Base-by-base conservation (phyloP, 2,329 filamentous ascomycete species). In the Raffaelea ambrosiae region DNA sequence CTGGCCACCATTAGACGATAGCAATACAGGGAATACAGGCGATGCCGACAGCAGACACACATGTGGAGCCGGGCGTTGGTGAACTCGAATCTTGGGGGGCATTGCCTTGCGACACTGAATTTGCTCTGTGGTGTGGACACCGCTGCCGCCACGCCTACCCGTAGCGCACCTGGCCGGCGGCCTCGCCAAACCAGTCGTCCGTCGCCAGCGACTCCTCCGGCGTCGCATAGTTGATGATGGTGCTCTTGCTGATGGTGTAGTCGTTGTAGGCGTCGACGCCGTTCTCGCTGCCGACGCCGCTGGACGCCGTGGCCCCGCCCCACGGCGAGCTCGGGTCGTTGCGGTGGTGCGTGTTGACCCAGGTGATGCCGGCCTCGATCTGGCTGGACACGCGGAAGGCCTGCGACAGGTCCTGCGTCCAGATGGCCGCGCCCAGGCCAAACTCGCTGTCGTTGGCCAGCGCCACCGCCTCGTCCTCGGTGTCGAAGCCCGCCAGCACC, bases 371-470 rank as follows among this genome's bases (percentile, higher is more conserved):
- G 1, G 86, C 83, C 53, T 79, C 74, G 54, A 91, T 73, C 40
- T 72, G 72, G 59, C 87, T 84, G 45, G 84, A 80, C 3, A 89
- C 82, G 35, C 85, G 76, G 59, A 88, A 76, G 49, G 84, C 84
- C 42, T 81, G 85, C 62, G 83, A 80, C 60, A 90, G 70, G 64
- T 88, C 82, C 53, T 68, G 76, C 26, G 86, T 91, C 79, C 88
- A 87, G 19, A 91, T 72, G 22, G 81, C 85, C 21, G 86, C 84
- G 47, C 86, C 86, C 23, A 93, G 76, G 52, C 85, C 86, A 63
- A 88, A 91, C 53, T 74, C 83, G 58, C 77, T 85, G 65, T 78
- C 73, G 72, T 93, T 91, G 50, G 81, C 86, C 42, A 86, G 67
- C 47, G 70, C 68, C 57, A 91, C 74, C 39, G 80, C 86, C 44